Evolutionary conservation across 305 asterid species (phyloP).

Genomic region (Striga hermonthica): DNA sequence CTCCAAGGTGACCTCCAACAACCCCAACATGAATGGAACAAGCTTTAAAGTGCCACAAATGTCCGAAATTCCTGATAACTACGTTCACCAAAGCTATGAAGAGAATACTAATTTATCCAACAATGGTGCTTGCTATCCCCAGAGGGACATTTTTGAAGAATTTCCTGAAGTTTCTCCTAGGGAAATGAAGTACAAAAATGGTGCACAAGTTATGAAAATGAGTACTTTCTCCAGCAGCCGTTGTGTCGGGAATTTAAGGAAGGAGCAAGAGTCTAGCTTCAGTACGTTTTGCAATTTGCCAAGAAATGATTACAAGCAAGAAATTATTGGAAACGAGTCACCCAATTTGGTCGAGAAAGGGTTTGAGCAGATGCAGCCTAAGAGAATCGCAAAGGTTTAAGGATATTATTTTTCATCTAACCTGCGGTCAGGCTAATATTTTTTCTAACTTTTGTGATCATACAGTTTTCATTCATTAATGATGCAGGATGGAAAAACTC

Average conservation of each 20-base stretch:
- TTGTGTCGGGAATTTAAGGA: conserved; percentile 33
- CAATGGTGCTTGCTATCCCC: conserved; percentile 33
- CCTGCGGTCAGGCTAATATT: not conserved
- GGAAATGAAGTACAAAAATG: conserved; percentile 33
- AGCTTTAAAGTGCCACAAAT: conserved; percentile 34
- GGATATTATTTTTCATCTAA: not conserved
- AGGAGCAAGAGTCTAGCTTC: no score
- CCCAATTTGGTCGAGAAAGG: conserved; percentile 27
- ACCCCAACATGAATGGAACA: no score
- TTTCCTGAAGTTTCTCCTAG: conserved; percentile 42
- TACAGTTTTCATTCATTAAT: conserved; percentile 13
- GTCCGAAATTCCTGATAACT: conserved; percentile 39
- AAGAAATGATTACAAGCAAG: not conserved
- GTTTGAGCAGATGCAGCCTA: conserved; percentile 31
- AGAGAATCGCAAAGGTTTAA: conserved; percentile 41
- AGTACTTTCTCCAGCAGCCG: conserved; percentile 35
- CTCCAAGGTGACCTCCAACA: no score
- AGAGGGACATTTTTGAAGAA: conserved; percentile 34
- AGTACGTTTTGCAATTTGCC: no score
- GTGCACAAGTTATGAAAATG: conserved; percentile 35
- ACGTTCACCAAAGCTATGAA: conserved; percentile 33
- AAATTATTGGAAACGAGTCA: conserved; percentile 31
- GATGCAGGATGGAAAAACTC: conserved; percentile 39
- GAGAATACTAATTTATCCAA: conserved; percentile 27
- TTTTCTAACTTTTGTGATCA: conserved; percentile 24